These are phyloP conservation scores for Oxytropis ochrocephala DNA, from an alignment of 306 rosid species.

Conservation along the genomic window DNA sequence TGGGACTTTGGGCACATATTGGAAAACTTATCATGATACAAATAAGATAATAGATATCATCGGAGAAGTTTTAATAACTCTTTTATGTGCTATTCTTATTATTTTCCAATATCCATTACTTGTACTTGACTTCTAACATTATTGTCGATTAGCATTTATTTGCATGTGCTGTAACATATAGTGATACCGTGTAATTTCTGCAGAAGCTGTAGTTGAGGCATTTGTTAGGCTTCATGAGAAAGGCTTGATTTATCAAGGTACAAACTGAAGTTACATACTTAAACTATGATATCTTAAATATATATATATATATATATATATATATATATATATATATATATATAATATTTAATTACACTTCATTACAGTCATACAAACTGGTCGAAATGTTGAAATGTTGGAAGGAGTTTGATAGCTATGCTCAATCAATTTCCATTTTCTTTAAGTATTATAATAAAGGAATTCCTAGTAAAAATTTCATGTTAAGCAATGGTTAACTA, in stretches of 20 bases:
- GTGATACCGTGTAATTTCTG: constrained; percentile 38
- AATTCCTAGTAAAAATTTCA: background rate
- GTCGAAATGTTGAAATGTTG: background rate
- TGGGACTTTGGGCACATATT: background rate
- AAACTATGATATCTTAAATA: constrained; percentile 26
- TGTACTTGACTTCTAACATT: background rate
- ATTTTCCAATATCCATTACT: background rate
- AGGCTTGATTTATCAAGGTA: constrained; percentile 97
- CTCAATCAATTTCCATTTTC: background rate
- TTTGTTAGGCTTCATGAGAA: constrained; percentile 93
- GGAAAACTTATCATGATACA: background rate
- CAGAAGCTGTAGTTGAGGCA: constrained; percentile 95
- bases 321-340: too few relatives aligned
- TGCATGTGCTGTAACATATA: background rate
- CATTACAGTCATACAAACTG: background rate
- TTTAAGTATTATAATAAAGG: background rate
- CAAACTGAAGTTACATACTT: background rate
- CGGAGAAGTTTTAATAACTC: background rate
- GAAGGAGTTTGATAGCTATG: background rate
- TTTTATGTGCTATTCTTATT: background rate
- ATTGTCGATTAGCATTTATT: background rate
- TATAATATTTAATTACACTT: background rate
- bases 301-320: too few relatives aligned
- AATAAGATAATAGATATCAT: constrained; percentile 10
- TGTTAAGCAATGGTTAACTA: background rate